phyloP scores from a whole-genome alignment of 129 eudicot species.

The Chrysanthemum lavandulifolium region DNA sequence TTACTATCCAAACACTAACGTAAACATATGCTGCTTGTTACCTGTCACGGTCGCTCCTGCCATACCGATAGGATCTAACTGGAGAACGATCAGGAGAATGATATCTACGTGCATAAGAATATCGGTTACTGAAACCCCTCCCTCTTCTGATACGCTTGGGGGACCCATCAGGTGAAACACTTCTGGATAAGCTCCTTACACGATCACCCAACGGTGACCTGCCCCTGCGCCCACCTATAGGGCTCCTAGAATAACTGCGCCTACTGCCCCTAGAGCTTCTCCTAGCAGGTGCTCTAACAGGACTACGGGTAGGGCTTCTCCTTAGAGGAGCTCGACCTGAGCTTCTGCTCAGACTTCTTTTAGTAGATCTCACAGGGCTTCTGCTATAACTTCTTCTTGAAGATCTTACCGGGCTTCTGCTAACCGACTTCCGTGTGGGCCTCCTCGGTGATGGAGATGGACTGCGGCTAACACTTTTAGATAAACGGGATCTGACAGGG shows the following conservation, averaged over 20 bases:
- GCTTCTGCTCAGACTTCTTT: constrained; percentile 85
- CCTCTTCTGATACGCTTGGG: constrained; percentile 89
- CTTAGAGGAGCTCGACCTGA: constrained; percentile 66
- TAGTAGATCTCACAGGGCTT: constrained; percentile 71
- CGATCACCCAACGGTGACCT: constrained; percentile 65
- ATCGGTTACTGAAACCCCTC: constrained; percentile 88
- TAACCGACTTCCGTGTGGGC: constrained; percentile 46
- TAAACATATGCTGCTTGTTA: constrained; percentile 13
- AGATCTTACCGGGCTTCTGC: constrained; percentile 75
- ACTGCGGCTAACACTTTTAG: constrained; percentile 46
- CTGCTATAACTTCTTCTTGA: constrained; percentile 67
- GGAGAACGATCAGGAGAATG: constrained; percentile 92
- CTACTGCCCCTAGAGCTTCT: constrained; percentile 50
- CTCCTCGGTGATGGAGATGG: constrained; percentile 61
- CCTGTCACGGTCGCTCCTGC: constrained; percentile 90
- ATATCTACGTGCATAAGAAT: constrained; percentile 81
- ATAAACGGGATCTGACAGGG: constrained; percentile 39
- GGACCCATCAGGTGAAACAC: constrained; percentile 78
- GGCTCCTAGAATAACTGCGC: constrained; percentile 84
- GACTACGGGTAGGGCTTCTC: constrained; percentile 68
- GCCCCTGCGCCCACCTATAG: constrained; percentile 62
- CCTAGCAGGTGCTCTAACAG: constrained; percentile 59
- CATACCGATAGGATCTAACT: constrained; percentile 73
- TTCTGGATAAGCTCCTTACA: constrained; percentile 73
- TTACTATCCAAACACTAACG: not conserved